Evolutionary conservation across 257 asterid species (phyloP), one percentile per base, ranked within the genome.

Genomic region (Scutellaria barbata): DNA sequence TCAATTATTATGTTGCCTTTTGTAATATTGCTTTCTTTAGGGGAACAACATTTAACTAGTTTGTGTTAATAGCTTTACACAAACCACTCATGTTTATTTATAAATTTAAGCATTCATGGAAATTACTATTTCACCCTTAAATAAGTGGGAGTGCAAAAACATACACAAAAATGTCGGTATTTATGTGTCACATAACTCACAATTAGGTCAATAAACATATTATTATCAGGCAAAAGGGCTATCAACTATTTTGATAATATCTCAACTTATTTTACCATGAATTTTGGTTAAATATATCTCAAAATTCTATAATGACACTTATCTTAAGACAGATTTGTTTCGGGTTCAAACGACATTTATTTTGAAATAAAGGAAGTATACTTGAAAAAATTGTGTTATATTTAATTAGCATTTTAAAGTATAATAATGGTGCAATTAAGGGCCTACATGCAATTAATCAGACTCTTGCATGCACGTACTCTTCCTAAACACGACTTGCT

Each of bases 401-500:
- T 30, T 30, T 30, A 30, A 30, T 30, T 4, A 30, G 35, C 4
- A 30, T 30, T 5, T 16, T 57, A 61, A 39, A 39, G 11, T 37
- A 8, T 48, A 6, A 43, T 30, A 6, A 17, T 17, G 14, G 71
- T 12, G 42, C n/a, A 7, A 22, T 10, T 18, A 51, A 62, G 46
- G 64, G 10, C 20, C 48, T 53, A 43, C 60, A 51, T 48, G 14
- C 52, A 30, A 30, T 30, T 35, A 40, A 41, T 33, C 13, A 45
- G 58, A 66, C 16, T 68, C 53, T n/a, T 67, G 51, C 39, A 30
- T 52, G 51, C 35, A 17, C 10, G 25, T 25, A 53, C 25, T 16
- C 72, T 56, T 65, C 20, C 4, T 33, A 25, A n/a, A 50, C 64
- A 73, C 33, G 58, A 48, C 12, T 51, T 14, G 30, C 45, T 22